phyloP scores from a whole-genome alignment of 352 stramenopile genomes.

The Globisporangium solare region DNA sequence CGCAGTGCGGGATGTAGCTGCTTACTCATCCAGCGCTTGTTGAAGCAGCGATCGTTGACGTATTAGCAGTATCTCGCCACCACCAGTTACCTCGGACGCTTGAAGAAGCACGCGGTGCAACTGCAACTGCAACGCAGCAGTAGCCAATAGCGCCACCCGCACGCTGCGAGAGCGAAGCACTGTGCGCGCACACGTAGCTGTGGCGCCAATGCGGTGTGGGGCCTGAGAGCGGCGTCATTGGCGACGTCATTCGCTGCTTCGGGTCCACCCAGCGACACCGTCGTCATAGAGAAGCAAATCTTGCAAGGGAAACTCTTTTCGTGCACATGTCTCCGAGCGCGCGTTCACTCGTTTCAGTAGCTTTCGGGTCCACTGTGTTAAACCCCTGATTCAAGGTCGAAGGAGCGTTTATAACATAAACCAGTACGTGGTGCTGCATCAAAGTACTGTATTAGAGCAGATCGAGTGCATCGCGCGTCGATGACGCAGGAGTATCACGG shows the following conservation, averaged over 20 bases:
- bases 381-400: neutral
- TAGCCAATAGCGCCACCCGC: neutral
- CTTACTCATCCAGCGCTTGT: neutral
- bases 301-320: no score
- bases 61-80: conserved; percentile 51
- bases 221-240: no score
- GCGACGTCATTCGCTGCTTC: conserved; percentile 1
- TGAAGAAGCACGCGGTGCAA: conserved; percentile 27
- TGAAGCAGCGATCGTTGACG: conserved; percentile 15
- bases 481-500: conserved; percentile 11
- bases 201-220: no score
- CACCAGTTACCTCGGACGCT: conserved; percentile 47
- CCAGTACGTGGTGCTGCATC: neutral
- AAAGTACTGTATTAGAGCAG: neutral
- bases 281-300: neutral
- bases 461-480: neutral
- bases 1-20: no score
- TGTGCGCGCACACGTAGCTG: no score
- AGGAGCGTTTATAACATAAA: neutral
- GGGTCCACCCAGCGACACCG: neutral
- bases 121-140: conserved; percentile 9
- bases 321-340: neutral
- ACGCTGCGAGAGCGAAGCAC: neutral
- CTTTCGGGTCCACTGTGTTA: neutral
- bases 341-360: neutral